Base-by-base conservation (phyloP, 768 basidiomycete genomes). In the Suillus brevipes region DNA sequence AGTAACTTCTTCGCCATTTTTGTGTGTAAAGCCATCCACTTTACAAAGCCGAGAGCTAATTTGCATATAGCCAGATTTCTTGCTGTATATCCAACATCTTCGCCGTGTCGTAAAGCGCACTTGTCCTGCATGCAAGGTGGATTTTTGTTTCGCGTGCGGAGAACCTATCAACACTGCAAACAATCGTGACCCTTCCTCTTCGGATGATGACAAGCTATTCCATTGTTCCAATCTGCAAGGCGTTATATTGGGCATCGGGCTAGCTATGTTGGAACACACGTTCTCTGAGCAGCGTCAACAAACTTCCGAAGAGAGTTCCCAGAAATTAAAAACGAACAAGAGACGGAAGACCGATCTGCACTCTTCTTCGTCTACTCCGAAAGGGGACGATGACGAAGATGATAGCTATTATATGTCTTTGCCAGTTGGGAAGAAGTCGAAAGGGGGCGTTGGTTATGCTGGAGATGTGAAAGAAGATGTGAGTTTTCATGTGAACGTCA, bases 171-270 rank as follows among this genome's bases (percentile, higher is more conserved):
- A 83, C 43, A 70, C 76, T 31, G 79, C 80, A 58, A 84, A 79
- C 68, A 77, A 77, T 36, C 82, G 78, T 59, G 76, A 76, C 72
- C 80, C 74, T 79, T 77, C 78, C 42, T 74, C 80, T 42, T 74
- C 80, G 10, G 76, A 79, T 36, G 84, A 87, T 53, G 84, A 86
- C 62, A 82, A 84, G 14, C 78, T 97, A 64, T 93, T 96, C 73
- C 95, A 97, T 77, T 97, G 95, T 76, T 84, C 92, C 7, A 91
- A 93, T 72, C 74, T 97, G 42, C 91, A 97, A 78, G 96, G 95
- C 45, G 86, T 93, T 16, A 88, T 97, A 67, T 81, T 98, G 6
- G 96, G 95, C n/a, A 83, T 97, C 45, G 95, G 96, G 10, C 84
- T 97, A 52, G 87, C 87, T 42, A 94, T 94, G 87, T 83, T 97